These are phyloP conservation scores for Synchytrium microbalum DNA, from an alignment of 371 early-diverging fungal species.

Conservation along the genomic window DNA sequence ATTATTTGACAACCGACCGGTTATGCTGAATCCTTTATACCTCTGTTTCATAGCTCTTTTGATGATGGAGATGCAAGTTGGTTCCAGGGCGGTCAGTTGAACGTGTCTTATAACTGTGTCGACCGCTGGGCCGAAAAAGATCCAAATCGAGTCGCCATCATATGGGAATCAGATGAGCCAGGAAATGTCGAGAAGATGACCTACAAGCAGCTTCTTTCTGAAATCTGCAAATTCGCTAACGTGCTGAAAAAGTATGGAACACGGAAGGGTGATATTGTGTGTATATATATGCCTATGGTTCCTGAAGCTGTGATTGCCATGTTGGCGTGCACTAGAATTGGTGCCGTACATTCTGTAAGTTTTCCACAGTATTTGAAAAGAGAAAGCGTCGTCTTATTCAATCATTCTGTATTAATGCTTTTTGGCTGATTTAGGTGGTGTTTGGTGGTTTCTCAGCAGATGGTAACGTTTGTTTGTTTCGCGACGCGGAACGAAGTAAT, in stretches of 20 bases:
- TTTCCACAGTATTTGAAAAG: too few species aligned
- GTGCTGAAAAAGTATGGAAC: slow-evolving; percentile 70
- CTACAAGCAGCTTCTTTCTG: slow-evolving; percentile 68
- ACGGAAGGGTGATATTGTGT: slow-evolving; percentile 81
- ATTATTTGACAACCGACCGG: too few species aligned
- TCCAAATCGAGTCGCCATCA: slow-evolving; percentile 59
- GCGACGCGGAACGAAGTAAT: too few species aligned
- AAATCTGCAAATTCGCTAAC: slow-evolving; percentile 48
- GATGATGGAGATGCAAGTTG: slow-evolving; percentile 33
- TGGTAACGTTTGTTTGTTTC: too few species aligned
- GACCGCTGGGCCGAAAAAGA: slow-evolving; percentile 73
- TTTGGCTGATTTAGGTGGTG: slow-evolving; percentile 19
- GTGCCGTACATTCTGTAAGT: slow-evolving; percentile 84
- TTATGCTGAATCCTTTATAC: slow-evolving; percentile 4
- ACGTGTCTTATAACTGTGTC: slow-evolving; percentile 90
- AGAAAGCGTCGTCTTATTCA: too few species aligned
- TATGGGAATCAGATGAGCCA: slow-evolving; percentile 84
- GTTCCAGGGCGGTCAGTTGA: slow-evolving; percentile 89
- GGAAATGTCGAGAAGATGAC: slow-evolving; percentile 48
- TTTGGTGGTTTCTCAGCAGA: slow-evolving; percentile 75
- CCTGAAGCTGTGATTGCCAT: slow-evolving; percentile 87
- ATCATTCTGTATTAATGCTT: neutral
- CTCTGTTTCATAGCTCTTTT: neutral
- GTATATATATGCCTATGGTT: slow-evolving; percentile 83
- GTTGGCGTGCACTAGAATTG: slow-evolving; percentile 91